phyloP scores from a whole-genome alignment of 2,329 filamentous ascomycete species.

The Microsporum ferrugineum region DNA sequence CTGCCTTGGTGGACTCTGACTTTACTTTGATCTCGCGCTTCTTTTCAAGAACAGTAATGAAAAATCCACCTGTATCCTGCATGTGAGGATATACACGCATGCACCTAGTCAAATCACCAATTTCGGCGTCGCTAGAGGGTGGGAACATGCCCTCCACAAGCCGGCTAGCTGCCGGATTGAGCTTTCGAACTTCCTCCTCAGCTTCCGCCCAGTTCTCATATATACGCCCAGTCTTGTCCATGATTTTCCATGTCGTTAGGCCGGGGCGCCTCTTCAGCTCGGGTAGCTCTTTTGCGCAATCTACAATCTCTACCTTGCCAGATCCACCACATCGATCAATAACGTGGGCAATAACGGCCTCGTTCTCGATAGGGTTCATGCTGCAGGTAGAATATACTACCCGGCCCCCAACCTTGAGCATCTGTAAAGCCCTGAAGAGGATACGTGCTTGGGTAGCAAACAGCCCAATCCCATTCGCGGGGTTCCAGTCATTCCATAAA shows the following conservation, averaged over 20 bases:
- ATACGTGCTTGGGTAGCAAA: conserved; percentile 82
- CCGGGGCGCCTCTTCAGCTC: conserved; percentile 66
- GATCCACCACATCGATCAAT: conserved; percentile 81
- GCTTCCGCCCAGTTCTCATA: conserved; percentile 77
- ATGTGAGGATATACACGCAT: conserved; percentile 91
- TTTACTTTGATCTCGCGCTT: conserved; percentile 69
- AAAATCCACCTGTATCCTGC: conserved; percentile 95
- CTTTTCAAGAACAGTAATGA: conserved; percentile 92
- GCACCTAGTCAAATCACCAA: conserved; percentile 72
- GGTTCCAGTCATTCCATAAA: conserved; percentile 91
- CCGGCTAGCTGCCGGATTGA: conserved; percentile 49
- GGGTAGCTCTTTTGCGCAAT: conserved; percentile 67
- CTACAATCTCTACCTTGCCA: conserved; percentile 69
- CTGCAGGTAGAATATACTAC: conserved; percentile 98
- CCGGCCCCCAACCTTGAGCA: conserved; percentile 87
- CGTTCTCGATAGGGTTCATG: conserved; percentile 97
- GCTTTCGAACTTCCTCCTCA: conserved; percentile 52
- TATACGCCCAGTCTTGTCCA: conserved; percentile 70
- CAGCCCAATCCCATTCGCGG: conserved; percentile 74
- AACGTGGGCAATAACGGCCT: conserved; percentile 77
- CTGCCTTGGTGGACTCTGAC: conserved; percentile 42
- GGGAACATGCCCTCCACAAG: conserved; percentile 79
- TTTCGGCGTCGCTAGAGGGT: conserved; percentile 44
- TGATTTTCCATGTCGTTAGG: conserved; percentile 73
- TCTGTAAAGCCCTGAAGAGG: conserved; percentile 79